phyloP scores from a whole-genome alignment of 139 green algal genomes.

The Bryopsis sp. region DNA sequence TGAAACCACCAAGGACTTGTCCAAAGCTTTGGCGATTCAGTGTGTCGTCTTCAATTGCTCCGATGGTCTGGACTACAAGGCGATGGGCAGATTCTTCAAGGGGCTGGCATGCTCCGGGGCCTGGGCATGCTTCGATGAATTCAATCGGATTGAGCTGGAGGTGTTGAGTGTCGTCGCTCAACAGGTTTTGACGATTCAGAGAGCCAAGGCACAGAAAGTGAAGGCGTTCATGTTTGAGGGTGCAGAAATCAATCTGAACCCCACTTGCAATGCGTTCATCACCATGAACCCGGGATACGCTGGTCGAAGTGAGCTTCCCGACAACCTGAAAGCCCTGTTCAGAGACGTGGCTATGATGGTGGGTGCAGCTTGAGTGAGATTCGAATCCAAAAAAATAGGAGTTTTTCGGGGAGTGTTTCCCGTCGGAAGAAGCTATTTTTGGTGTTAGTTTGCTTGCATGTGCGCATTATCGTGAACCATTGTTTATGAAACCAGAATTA shows the following conservation, averaged over 20 bases:
- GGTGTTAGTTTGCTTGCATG: too few relatives aligned
- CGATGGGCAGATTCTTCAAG: slow-evolving; percentile 76
- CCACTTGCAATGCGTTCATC: slow-evolving; percentile 73
- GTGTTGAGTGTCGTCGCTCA: slow-evolving; percentile 75
- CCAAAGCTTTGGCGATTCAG: slow-evolving; percentile 68
- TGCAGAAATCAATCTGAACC: slow-evolving; percentile 66
- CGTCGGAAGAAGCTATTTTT: too few relatives aligned
- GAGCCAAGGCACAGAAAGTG: slow-evolving; percentile 67
- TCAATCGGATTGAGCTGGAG: slow-evolving; percentile 84
- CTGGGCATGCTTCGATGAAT: slow-evolving; percentile 80
- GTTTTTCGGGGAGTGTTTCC: too few relatives aligned
- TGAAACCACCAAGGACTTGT: slow-evolving; percentile 72
- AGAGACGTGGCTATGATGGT: slow-evolving; percentile 81
- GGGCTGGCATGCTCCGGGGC: slow-evolving; percentile 71
- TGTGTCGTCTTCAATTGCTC: slow-evolving; percentile 85
- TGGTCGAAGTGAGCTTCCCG: slow-evolving; percentile 50
- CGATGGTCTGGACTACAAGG: slow-evolving; percentile 75
- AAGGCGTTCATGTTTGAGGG: slow-evolving; percentile 68
- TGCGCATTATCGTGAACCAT: too few relatives aligned
- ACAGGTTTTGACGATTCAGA: slow-evolving; percentile 67
- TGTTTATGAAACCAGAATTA: too few relatives aligned
- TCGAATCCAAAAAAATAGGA: background rate
- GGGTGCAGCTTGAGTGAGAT: slow-evolving; percentile 2
- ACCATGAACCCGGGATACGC: slow-evolving; percentile 85
- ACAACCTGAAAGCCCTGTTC: slow-evolving; percentile 69